Conservation (phyloP, 164 flowering plant species). For the Piper betle region DNA sequence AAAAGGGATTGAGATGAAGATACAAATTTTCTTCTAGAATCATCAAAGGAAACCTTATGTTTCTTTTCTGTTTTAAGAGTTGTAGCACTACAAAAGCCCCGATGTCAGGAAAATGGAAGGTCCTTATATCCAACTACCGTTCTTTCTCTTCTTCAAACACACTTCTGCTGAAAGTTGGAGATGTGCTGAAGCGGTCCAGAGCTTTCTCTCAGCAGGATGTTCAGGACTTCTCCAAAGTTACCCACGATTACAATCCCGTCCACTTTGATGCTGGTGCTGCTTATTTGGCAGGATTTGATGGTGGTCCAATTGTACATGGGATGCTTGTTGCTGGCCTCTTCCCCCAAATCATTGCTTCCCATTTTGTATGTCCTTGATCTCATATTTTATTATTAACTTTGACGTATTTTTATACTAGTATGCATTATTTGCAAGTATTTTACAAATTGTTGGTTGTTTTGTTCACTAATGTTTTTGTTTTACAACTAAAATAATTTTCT, state of each 20-base stretch:
- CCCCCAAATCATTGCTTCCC: conserved; percentile 61
- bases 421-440: too few relatives aligned
- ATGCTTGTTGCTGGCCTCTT: conserved; percentile 78
- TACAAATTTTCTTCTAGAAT: too few relatives aligned
- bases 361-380: conserved; percentile 39
- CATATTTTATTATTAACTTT: not conserved
- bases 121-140: not conserved
- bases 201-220: conserved; percentile 41
- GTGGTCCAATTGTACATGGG: conserved; percentile 61
- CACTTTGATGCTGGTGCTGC: conserved; percentile 56
- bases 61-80: too few relatives aligned
- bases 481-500: too few relatives aligned
- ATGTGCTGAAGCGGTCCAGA: conserved; percentile 33
- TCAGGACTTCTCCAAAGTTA: conserved; percentile 40
- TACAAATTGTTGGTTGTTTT: too few relatives aligned
- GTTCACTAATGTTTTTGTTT: too few relatives aligned
- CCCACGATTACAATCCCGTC: conserved; percentile 49
- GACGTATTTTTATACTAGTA: not conserved
- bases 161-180: conserved; percentile 41
- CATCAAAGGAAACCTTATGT: too few relatives aligned
- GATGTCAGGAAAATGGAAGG: conserved; percentile 2
- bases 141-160: conserved; percentile 16
- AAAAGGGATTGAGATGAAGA: too few relatives aligned
- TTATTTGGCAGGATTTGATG: conserved; percentile 35
- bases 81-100: too few relatives aligned